Conservation (phyloP, 164 flowering plant genomes). For the Platanus orientalis region DNA sequence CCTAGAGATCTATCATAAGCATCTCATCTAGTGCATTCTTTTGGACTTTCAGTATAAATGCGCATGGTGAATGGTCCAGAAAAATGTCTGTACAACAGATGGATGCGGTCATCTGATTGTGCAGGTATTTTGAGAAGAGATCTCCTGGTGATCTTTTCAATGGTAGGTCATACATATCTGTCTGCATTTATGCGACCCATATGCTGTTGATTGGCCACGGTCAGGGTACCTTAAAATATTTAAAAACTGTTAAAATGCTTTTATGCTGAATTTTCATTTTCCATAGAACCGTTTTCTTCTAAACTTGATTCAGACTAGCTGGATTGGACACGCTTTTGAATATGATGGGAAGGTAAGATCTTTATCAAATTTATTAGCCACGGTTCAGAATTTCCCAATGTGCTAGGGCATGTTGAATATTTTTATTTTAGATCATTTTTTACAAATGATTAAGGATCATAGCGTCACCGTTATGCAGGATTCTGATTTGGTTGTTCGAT, state of each 20-base stretch:
- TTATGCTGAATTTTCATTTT: slow-evolving; percentile 3
- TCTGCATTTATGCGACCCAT: neutral
- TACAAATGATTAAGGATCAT: neutral
- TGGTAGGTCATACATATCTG: too few relatives aligned
- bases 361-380: neutral
- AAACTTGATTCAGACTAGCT: slow-evolving; percentile 55
- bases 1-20: neutral
- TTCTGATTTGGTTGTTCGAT: slow-evolving; percentile 65
- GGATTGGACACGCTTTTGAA: slow-evolving; percentile 69
- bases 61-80: neutral
- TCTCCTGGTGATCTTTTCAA: neutral
- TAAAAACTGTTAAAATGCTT: neutral
- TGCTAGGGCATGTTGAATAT: neutral
- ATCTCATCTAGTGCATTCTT: neutral
- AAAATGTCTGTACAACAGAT: neutral
- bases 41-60: neutral
- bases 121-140: neutral
- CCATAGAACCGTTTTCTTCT: slow-evolving; percentile 31
- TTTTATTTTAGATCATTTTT: neutral
- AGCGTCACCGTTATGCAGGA: slow-evolving; percentile 36
- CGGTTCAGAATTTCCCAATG: neutral
- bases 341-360: slow-evolving; percentile 54
- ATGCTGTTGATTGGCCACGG: neutral
- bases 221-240: neutral
- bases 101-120: neutral